These are phyloP conservation scores for Candida ipomoeae DNA, from an alignment of 805 yeast genomes.

Conservation along the genomic window DNA sequence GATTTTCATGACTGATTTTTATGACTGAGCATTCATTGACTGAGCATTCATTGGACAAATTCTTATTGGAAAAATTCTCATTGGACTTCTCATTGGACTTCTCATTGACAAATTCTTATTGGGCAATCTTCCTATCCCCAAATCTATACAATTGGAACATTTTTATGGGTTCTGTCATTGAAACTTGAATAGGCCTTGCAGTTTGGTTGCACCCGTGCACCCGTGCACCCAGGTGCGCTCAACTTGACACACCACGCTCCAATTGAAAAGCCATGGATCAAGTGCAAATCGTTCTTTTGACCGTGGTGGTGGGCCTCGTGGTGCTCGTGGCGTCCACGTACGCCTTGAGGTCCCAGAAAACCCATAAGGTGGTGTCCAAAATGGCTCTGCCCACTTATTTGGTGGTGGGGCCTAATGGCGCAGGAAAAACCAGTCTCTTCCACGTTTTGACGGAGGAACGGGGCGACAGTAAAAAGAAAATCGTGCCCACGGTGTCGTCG, in stretches of 20 bases:
- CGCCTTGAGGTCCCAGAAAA: slow-evolving; percentile 1
- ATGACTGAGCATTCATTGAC: no score
- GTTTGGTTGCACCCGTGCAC: background rate
- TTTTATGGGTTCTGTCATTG: no score
- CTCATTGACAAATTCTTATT: no score
- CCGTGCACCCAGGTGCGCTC: slow-evolving; percentile 1
- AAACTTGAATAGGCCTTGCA: background rate
- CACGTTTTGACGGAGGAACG: slow-evolving; percentile 20
- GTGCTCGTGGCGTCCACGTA: slow-evolving; percentile 10
- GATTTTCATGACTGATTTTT: no score
- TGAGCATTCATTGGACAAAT: no score
- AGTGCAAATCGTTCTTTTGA: slow-evolving; percentile 12
- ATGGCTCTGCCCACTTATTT: slow-evolving; percentile 51
- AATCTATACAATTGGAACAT: no score
- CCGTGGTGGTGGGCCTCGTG: slow-evolving; percentile 16
- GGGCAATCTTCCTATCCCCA: no score
- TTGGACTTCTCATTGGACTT: no score
- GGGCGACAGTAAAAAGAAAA: slow-evolving; percentile 4
- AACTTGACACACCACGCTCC: background rate
- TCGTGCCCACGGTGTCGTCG: slow-evolving; percentile 31
- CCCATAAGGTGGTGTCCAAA: slow-evolving; percentile 6
- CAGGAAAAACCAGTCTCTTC: slow-evolving; percentile 66
- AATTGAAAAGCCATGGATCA: slow-evolving; percentile 11
- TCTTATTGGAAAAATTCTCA: no score
- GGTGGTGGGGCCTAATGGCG: slow-evolving; percentile 58